A percentile compares a stretch with the other conserved stretches of the same genome.
These are phyloP conservation scores for Fusarium beomiforme DNA, from an alignment of 2,329 filamentous ascomycete genomes.

Conservation along the genomic window DNA sequence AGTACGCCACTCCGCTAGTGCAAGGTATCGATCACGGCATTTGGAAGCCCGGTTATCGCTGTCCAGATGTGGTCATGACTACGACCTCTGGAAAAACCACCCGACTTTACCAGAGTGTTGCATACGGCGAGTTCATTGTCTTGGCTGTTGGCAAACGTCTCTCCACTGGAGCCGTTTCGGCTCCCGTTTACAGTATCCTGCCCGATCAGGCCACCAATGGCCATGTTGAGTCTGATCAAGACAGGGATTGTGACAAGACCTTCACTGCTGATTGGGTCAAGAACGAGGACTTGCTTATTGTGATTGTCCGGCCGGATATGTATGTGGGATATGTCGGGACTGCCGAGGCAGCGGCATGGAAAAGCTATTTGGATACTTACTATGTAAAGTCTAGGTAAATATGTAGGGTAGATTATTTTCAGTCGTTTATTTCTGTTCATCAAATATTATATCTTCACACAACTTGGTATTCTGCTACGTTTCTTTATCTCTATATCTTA, in stretches of 20 bases:
- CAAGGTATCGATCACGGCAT: slow-evolving; percentile 4
- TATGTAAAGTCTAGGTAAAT: background rate
- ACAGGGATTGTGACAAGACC: background rate
- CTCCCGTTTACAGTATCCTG: slow-evolving; percentile 1
- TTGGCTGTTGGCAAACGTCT: background rate
- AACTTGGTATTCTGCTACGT: too few species aligned
- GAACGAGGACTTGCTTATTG: background rate
- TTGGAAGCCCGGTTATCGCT: slow-evolving; percentile 29
- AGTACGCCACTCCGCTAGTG: slow-evolving; percentile 15
- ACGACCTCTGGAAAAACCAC: background rate
- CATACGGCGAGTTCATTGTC: slow-evolving; percentile 7
- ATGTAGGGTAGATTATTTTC: background rate
- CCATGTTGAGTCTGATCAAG: rapidly evolving
- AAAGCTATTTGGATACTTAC: slow-evolving; percentile 4
- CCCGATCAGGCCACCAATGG: background rate
- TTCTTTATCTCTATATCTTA: too few species aligned
- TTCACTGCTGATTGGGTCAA: slow-evolving; percentile 19
- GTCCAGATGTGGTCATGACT: slow-evolving; percentile 12
- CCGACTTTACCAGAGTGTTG: background rate
- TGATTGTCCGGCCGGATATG: slow-evolving; percentile 36
- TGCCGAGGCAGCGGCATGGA: slow-evolving; percentile 10
- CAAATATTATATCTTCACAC: background rate
- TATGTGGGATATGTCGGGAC: slow-evolving; percentile 26
- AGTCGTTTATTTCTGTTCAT: background rate
- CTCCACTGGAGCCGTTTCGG: background rate